phyloP scores from a whole-genome alignment of 2,329 filamentous ascomycete species.

The Arthroderma sp. region DNA sequence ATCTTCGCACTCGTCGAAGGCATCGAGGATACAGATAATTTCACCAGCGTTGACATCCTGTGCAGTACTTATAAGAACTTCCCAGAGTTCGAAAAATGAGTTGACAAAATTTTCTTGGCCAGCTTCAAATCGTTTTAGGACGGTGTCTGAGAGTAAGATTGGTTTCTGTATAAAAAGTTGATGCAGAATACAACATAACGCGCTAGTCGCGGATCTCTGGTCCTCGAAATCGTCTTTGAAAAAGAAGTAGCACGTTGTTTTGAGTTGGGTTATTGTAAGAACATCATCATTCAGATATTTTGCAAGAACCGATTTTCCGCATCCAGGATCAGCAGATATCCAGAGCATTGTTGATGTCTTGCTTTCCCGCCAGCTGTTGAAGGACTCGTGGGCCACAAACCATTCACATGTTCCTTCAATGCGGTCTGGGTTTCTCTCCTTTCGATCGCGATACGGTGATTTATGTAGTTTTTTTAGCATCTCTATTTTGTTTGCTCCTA shows the following conservation, averaged over 20 bases:
- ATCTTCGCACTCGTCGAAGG: conserved; percentile 29
- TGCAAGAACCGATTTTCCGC: conserved; percentile 33
- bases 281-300: conserved; percentile 24
- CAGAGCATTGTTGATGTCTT: conserved; percentile 17
- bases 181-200: conserved; percentile 25
- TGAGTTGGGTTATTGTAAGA: conserved; percentile 9
- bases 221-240: conserved; percentile 31
- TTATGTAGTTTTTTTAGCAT: background rate
- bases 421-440: conserved; percentile 10
- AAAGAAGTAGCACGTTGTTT: conserved; percentile 31
- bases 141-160: conserved; percentile 10
- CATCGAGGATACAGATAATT: conserved; percentile 29
- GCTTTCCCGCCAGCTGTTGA: conserved; percentile 11
- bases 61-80: conserved; percentile 14
- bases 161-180: conserved; percentile 23
- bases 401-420: conserved; percentile 13
- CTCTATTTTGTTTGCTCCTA: too few species aligned
- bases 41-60: conserved; percentile 10
- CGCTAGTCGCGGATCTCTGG: conserved; percentile 17
- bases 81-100: conserved; percentile 23
- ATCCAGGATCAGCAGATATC: conserved; percentile 34
- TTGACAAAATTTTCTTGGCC: conserved; percentile 10
- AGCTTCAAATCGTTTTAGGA: conserved; percentile 8
- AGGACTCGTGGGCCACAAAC: conserved; percentile 11
- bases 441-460: conserved; percentile 10